Conservation (phyloP, 495 filamentous ascomycete species). For the Penicillium roqueforti region DNA sequence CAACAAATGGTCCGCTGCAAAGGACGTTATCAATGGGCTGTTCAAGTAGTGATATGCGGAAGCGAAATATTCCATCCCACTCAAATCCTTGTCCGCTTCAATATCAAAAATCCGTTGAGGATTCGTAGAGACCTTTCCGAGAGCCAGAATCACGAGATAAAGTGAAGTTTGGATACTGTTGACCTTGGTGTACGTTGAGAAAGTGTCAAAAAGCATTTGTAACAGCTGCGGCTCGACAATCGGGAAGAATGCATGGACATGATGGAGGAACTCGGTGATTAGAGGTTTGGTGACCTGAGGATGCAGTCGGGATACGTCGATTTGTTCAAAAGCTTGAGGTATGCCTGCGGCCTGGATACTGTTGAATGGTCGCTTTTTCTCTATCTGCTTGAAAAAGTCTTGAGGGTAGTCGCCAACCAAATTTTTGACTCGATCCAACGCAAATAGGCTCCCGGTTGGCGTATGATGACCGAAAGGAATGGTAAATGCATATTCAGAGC, state of each 20-base stretch:
- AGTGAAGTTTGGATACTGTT: slow-evolving; percentile 8
- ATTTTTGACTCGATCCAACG: slow-evolving; percentile 13
- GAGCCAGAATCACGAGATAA: slow-evolving; percentile 13
- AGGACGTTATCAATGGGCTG: not conserved
- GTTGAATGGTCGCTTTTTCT: slow-evolving; percentile 11
- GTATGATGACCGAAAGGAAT: slow-evolving; percentile 17
- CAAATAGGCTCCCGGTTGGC: slow-evolving; percentile 14
- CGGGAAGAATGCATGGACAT: slow-evolving; percentile 18
- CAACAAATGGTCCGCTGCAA: slow-evolving; percentile 6
- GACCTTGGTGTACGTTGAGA: slow-evolving; percentile 4
- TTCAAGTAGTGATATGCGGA: slow-evolving; percentile 13
- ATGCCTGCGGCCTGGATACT: not conserved
- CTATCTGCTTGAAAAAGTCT: slow-evolving; percentile 17
- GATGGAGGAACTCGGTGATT: slow-evolving; percentile 8
- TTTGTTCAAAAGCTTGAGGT: not conserved
- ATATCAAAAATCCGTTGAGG: slow-evolving; percentile 8
- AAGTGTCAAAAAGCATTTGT: slow-evolving; percentile 10
- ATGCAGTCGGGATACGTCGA: not conserved
- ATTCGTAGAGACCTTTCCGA: slow-evolving; percentile 14
- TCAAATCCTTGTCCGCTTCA: slow-evolving; percentile 4
- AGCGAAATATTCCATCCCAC: slow-evolving; percentile 18
- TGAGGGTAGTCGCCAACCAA: slow-evolving; percentile 20
- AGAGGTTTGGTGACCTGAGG: not conserved
- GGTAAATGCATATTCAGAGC: slow-evolving; percentile 7
- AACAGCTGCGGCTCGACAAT: slow-evolving; percentile 10